Conservation (phyloP, 768 basidiomycete species). For the Nidularia pulvinata region DNA sequence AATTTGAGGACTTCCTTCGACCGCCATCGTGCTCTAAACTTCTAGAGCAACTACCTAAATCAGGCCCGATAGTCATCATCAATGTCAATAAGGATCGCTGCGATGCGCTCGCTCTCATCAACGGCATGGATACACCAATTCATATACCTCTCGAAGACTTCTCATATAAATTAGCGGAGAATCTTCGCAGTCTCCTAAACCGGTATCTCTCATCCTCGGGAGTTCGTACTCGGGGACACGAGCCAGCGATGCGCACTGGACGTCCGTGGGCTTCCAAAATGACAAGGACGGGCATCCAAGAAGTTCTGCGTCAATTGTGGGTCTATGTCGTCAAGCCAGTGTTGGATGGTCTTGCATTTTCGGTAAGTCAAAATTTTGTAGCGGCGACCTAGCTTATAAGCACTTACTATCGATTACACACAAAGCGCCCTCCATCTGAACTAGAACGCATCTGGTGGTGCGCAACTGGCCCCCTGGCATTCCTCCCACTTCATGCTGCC, state of each 20-base stretch:
- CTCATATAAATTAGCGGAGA: slow-evolving; percentile 2
- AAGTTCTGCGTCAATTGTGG: background rate
- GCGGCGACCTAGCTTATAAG: background rate
- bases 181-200: background rate
- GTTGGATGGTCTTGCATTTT: slow-evolving; percentile 2
- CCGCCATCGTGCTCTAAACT: slow-evolving; percentile 13
- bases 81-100: slow-evolving; percentile 27
- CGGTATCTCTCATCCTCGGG: background rate
- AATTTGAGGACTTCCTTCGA: slow-evolving; percentile 26
- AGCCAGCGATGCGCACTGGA: slow-evolving; percentile 1
- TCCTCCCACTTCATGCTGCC: slow-evolving; percentile 30
- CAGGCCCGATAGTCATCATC: slow-evolving; percentile 33
- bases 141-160: slow-evolving; percentile 9
- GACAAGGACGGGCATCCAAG: background rate
- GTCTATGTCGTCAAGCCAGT: slow-evolving; percentile 2
- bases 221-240: background rate
- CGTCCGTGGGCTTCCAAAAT: background rate
- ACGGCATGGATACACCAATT: slow-evolving; percentile 1
- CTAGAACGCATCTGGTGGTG: slow-evolving; percentile 23
- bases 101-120: slow-evolving; percentile 31
- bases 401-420: background rate
- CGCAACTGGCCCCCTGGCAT: slow-evolving; percentile 20
- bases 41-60: slow-evolving; percentile 10
- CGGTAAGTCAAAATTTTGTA: background rate
- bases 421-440: background rate